phyloP scores from a whole-genome alignment of 2,329 filamentous ascomycete species.

The Cytospora chrysosperma region DNA sequence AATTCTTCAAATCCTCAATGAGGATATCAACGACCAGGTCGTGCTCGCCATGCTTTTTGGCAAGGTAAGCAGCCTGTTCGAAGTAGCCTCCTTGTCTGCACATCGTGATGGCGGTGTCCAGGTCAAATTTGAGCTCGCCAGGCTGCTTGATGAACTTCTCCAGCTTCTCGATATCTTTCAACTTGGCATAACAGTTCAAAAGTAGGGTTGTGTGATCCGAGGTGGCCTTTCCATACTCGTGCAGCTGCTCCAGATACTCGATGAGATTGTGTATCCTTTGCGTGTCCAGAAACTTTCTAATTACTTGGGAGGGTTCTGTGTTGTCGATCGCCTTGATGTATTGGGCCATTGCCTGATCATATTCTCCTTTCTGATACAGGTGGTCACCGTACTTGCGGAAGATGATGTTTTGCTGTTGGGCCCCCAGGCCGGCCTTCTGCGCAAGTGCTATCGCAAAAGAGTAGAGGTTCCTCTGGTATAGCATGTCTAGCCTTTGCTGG shows the following conservation, averaged over 20 bases:
- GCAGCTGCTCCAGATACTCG: conserved; percentile 92
- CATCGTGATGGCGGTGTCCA: conserved; percentile 96
- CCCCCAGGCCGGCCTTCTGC: conserved; percentile 80
- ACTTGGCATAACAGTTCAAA: conserved; percentile 94
- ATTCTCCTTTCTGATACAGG: conserved; percentile 91
- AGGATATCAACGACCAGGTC: conserved; percentile 93
- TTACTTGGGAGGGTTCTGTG: conserved; percentile 93
- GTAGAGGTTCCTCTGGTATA: conserved; percentile 93
- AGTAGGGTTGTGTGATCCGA: conserved; percentile 93
- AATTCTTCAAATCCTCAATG: conserved; percentile 92
- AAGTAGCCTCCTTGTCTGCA: conserved; percentile 96
- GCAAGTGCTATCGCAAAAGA: conserved; percentile 89
- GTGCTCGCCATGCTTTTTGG: conserved; percentile 89
- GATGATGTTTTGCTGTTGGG: conserved; percentile 82
- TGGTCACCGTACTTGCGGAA: conserved; percentile 93
- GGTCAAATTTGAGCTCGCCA: conserved; percentile 90
- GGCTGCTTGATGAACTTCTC: conserved; percentile 97
- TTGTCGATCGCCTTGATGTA: conserved; percentile 95
- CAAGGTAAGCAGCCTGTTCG: conserved; percentile 93
- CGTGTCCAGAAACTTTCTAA: conserved; percentile 94
- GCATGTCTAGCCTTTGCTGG: conserved; percentile 85
- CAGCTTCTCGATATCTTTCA: conserved; percentile 95
- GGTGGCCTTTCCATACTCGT: conserved; percentile 90
- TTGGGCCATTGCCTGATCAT: conserved; percentile 98
- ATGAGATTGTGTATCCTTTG: conserved; percentile 97